Evolutionary conservation across 768 basidiomycete genomes (phyloP).

Genomic region (Scleroderma citrinum): DNA sequence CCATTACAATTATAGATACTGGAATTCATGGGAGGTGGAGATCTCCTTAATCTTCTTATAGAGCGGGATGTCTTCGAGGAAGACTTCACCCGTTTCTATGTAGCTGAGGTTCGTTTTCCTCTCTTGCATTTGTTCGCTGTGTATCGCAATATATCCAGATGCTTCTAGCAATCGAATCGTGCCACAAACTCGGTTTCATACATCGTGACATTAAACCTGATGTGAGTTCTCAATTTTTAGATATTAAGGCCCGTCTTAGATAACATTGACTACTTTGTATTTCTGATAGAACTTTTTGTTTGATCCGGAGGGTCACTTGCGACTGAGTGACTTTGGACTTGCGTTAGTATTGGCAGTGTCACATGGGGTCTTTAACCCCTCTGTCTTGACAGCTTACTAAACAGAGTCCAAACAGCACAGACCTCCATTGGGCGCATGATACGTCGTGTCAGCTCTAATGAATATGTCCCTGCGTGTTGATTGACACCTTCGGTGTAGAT

Average conservation of each 20-base stretch:
- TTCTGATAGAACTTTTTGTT: constrained; percentile 85
- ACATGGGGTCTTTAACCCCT: constrained; percentile 17
- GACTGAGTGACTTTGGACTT: constrained; percentile 92
- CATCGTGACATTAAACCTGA: constrained; percentile 98
- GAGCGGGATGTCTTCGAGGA: constrained; percentile 89
- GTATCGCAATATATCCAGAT: constrained; percentile 51
- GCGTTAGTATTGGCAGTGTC: constrained; percentile 56
- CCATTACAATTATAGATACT: constrained; percentile 54
- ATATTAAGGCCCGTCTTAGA: constrained; percentile 25
- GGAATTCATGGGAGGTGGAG: constrained; percentile 95
- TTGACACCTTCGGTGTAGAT: constrained; percentile 43
- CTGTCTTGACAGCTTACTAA: constrained; percentile 12
- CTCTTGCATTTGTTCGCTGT: constrained; percentile 14
- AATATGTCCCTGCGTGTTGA: constrained; percentile 2
- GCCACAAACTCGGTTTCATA: constrained; percentile 93
- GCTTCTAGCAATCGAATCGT: constrained; percentile 89
- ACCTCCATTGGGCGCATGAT: constrained; percentile 97
- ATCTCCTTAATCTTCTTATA: constrained; percentile 92
- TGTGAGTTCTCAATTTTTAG: constrained; percentile 38
- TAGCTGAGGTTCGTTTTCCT: constrained; percentile 69
- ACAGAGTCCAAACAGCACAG: constrained; percentile 49
- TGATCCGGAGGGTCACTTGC: constrained; percentile 89
- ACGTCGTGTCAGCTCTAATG: constrained; percentile 59
- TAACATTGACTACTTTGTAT: constrained; percentile 18
- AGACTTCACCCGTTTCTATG: constrained; percentile 88